Base-by-base conservation (phyloP, 306 rosid species). In the Vigna unguiculata region DNA sequence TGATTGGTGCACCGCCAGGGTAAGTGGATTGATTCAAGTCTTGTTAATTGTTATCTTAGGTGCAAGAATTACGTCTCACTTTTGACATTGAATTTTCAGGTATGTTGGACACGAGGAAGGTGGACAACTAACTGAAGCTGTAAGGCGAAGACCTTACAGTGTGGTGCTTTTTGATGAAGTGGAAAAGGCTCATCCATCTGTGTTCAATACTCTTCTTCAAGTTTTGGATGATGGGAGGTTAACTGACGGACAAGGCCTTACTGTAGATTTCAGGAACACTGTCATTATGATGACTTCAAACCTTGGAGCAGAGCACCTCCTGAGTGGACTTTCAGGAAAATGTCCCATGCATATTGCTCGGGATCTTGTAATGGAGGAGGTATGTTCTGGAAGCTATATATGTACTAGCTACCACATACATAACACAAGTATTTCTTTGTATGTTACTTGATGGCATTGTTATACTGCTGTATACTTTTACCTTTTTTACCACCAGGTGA, bases 131-230 rank as follows among this genome's bases (percentile, higher is more conserved):
- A 52, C 28, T 52, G 59, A 52, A 52, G 59, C 25, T 19, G 21
- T 52, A 19, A 52, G 59, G 59, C 59, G 59, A 17, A 52, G 59
- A 13, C 59, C 59, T 19, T 52, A 52, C 25, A 52, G 59, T 52
- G 59, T 52, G 14, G 59, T 52, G 9, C 59, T 52, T 5, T 52
- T 52, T 52, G 59, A 52, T 19, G 59, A 52, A 52, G 59, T 52
- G 28, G 59, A 52, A 9, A 52, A 52, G 59, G 59, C 59, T 8
- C 59, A 52, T 7, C 2, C 1, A 52, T 52, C 59, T 52, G 59
- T 52, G 14, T 52, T 52, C 9, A 52, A 52, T 14, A 19, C 59
- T 8, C 59, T 52, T 12, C 57, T 51, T 17, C 57, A 51, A 17
- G 57, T 51, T 12, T 51, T 51, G 57, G 57, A 51, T 17, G 57